Conservation (phyloP, 768 basidiomycete species). For the Pholiota conissans region DNA sequence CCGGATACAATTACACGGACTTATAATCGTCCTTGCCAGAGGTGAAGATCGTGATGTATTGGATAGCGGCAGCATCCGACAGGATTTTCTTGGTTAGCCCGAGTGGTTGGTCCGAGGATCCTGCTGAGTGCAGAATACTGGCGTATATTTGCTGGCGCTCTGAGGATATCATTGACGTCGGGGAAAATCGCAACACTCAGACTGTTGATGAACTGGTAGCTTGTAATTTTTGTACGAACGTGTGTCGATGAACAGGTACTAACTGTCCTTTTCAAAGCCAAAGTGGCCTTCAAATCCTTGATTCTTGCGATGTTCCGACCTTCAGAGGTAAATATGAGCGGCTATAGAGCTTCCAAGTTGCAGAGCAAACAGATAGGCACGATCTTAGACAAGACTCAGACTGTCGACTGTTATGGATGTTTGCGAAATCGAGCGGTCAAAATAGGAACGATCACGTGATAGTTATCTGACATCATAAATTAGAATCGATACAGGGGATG, state of each 20-base stretch:
- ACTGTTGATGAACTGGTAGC: background rate
- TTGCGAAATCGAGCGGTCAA: constrained; percentile 11
- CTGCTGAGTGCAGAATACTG: too few species aligned
- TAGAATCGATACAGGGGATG: constrained; percentile 21
- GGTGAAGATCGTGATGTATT: too few species aligned
- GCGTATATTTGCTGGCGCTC: too few species aligned
- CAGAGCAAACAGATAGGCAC: background rate
- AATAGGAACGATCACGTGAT: constrained; percentile 30
- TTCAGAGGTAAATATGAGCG: background rate
- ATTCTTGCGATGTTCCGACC: background rate
- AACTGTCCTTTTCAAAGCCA: background rate
- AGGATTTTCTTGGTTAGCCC: too few species aligned
- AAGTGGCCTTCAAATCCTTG: background rate
- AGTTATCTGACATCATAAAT: constrained; percentile 30
- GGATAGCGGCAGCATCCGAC: too few species aligned
- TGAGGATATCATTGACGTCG: background rate
- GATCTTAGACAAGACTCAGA: background rate
- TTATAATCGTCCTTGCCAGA: too few species aligned
- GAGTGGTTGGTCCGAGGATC: too few species aligned
- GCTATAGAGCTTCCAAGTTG: background rate
- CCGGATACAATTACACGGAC: too few species aligned
- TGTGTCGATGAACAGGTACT: background rate
- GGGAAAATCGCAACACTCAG: background rate
- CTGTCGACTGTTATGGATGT: background rate
- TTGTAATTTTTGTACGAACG: background rate